These are phyloP conservation scores for Globisporangium sylvaticum DNA, from an alignment of 352 stramenopile genomes.

Conservation along the genomic window DNA sequence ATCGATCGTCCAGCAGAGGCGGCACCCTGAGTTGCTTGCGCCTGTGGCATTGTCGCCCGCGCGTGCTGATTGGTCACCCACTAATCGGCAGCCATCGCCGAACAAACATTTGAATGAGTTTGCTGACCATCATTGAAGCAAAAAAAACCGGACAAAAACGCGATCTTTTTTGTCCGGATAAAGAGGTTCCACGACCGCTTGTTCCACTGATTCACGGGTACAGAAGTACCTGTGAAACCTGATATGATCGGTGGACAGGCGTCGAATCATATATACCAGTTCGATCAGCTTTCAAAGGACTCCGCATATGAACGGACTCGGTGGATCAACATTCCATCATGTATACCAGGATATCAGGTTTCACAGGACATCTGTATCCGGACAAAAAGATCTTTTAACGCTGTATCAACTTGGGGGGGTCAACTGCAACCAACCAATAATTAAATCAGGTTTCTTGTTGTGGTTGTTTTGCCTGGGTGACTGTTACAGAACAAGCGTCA, in stretches of 20 bases:
- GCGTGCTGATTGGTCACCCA: neutral
- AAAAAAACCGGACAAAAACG: neutral
- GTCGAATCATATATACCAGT: too few relatives aligned
- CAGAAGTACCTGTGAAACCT: too few relatives aligned
- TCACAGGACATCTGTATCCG: too few relatives aligned
- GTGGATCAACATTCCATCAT: too few relatives aligned
- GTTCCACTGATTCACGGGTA: neutral
- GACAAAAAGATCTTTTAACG: too few relatives aligned
- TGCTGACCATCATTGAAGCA: neutral
- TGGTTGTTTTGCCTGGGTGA: too few relatives aligned
- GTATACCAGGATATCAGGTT: too few relatives aligned
- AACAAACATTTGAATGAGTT: neutral
- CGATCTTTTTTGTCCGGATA: slow-evolving; percentile 1
- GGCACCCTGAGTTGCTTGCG: neutral
- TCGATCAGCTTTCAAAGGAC: too few relatives aligned
- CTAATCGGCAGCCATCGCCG: neutral
- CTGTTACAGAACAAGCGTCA: slow-evolving; percentile 3
- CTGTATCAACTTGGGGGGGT: too few relatives aligned
- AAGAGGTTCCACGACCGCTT: neutral
- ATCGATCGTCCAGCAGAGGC: neutral
- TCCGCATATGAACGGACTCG: too few relatives aligned
- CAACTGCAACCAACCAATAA: neutral
- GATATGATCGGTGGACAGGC: too few relatives aligned
- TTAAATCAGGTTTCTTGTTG: neutral
- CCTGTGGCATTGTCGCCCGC: neutral